Conservation (phyloP, 495 filamentous ascomycete species). For the Aspergillus affinis region DNA sequence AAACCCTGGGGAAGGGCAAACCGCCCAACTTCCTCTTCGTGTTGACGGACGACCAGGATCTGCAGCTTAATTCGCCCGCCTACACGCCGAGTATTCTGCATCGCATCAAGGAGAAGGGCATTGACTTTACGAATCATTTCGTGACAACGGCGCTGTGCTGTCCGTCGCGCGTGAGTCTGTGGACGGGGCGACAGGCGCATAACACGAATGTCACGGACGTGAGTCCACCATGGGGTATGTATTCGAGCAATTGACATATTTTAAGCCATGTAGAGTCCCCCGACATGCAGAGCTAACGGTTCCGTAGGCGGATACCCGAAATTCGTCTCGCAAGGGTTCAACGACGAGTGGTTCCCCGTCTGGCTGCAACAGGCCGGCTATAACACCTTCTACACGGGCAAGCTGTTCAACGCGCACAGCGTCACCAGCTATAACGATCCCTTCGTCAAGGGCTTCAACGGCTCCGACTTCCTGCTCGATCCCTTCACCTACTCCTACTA, state of each 20-base stretch:
- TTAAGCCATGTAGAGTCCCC: too few relatives aligned
- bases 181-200: conserved; percentile 67
- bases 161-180: conserved; percentile 60
- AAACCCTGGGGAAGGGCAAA: conserved; percentile 4
- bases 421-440: conserved; percentile 59
- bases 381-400: conserved; percentile 71
- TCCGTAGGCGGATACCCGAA: conserved; percentile 66
- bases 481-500: conserved; percentile 71
- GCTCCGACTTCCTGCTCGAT: conserved; percentile 66
- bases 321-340: conserved; percentile 63
- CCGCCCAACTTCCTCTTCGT: conserved; percentile 63
- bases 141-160: conserved; percentile 65
- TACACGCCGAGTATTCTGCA: conserved; percentile 56
- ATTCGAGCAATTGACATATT: not conserved
- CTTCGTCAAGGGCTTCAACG: conserved; percentile 55
- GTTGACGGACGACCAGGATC: conserved; percentile 66
- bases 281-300: not conserved
- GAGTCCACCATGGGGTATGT: conserved; percentile 56
- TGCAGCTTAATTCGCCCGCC: conserved; percentile 57
- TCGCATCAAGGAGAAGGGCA: conserved; percentile 54
- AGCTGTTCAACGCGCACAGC: conserved; percentile 67
- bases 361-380: conserved; percentile 73
- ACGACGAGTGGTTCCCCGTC: conserved; percentile 64
- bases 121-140: conserved; percentile 57
- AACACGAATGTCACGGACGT: conserved; percentile 78